phyloP scores from a whole-genome alignment of 2,329 filamentous ascomycete species.

The Corinectria fuckeliana region DNA sequence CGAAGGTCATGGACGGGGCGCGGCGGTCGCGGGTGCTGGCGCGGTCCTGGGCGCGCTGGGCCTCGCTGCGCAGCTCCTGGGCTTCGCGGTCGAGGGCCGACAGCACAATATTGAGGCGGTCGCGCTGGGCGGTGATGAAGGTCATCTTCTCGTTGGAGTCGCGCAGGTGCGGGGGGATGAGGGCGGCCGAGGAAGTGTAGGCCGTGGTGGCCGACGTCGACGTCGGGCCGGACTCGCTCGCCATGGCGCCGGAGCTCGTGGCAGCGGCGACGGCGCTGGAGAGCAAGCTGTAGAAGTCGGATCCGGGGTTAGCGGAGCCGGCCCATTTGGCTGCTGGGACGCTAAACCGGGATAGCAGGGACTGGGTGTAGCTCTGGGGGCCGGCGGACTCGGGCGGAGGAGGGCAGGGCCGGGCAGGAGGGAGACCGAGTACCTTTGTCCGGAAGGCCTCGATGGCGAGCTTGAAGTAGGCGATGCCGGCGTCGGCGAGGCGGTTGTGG shows the following conservation, averaged over 20 bases:
- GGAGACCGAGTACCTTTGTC: constrained; percentile 79
- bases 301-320: constrained; percentile 52
- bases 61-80: constrained; percentile 57
- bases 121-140: constrained; percentile 81
- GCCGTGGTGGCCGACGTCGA: constrained; percentile 44
- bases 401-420: constrained; percentile 55
- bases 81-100: constrained; percentile 83
- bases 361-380: constrained; percentile 74
- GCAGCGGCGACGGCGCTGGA: constrained; percentile 74
- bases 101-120: constrained; percentile 76
- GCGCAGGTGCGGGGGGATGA: constrained; percentile 75
- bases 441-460: constrained; percentile 74
- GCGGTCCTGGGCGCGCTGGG: constrained; percentile 33
- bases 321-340: constrained; percentile 73
- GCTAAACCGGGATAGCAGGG: constrained; percentile 83
- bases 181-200: constrained; percentile 55
- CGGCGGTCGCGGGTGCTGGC: constrained; percentile 28
- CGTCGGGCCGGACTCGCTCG: constrained; percentile 40
- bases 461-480: constrained; percentile 79
- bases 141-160: constrained; percentile 70
- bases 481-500: constrained; percentile 78
- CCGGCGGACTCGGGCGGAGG: constrained; percentile 51
- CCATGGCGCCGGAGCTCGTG: constrained; percentile 50
- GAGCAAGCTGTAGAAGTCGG: constrained; percentile 80
- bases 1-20: constrained; percentile 32